These are phyloP conservation scores for Didymella pinodella DNA, from an alignment of 2,329 filamentous ascomycete species.

Conservation along the genomic window DNA sequence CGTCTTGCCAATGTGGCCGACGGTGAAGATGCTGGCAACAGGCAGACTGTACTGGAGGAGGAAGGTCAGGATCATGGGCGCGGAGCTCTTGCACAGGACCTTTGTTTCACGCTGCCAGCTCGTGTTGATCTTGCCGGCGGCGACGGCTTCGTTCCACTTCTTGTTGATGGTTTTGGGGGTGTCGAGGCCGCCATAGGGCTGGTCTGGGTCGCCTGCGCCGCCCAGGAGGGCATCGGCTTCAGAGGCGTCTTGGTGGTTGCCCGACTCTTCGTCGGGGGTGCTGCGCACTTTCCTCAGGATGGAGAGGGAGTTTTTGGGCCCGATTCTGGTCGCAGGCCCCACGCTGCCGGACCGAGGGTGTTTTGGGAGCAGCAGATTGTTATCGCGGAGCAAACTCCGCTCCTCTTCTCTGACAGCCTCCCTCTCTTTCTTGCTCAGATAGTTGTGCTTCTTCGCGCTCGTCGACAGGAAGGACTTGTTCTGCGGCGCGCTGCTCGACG, in stretches of 20 bases:
- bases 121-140: conserved; percentile 80
- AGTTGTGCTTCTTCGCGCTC: conserved; percentile 49
- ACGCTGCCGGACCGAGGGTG: conserved; percentile 52
- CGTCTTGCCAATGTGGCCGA: conserved; percentile 59
- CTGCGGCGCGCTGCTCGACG: conserved; percentile 62
- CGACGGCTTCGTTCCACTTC: conserved; percentile 73
- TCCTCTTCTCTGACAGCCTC: conserved; percentile 65
- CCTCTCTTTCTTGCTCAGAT: conserved; percentile 61
- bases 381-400: conserved; percentile 66
- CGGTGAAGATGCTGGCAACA: conserved; percentile 58
- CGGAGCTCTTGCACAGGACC: conserved; percentile 68
- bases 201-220: conserved; percentile 39
- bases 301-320: conserved; percentile 40
- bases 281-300: conserved; percentile 42
- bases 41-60: conserved; percentile 59
- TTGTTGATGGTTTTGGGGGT: conserved; percentile 56
- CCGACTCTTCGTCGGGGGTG: conserved; percentile 44
- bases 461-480: conserved; percentile 29
- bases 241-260: conserved; percentile 28
- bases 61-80: conserved; percentile 57
- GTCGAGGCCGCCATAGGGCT: conserved; percentile 58
- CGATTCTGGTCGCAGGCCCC: conserved; percentile 36
- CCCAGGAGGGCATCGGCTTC: conserved; percentile 61
- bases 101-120: conserved; percentile 91
- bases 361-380: conserved; percentile 64